Base-by-base conservation (phyloP, 306 rosid species). In the Datisca glomerata region DNA sequence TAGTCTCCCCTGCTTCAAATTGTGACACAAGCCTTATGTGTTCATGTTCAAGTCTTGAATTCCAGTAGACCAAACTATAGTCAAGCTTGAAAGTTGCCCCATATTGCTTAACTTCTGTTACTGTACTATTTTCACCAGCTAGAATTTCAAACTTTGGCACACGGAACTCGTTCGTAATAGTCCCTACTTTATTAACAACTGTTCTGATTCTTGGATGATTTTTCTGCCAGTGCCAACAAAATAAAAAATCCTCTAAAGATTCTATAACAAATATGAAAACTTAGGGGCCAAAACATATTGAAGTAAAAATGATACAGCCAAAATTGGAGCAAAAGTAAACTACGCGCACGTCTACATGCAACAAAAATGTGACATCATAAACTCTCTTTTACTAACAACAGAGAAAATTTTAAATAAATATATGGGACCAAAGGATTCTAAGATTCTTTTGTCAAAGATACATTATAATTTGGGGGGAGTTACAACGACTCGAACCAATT, bases 31-130 rank as follows among this genome's bases (percentile, higher is more conserved):
- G 53, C 61, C 95, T 70, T 54, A 35, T 70, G 68, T 89, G 97
- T 64, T 89, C 97, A 61, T 83, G 93, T 65, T 89, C 97, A 69
- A 89, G 70, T 63, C 97, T 83, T 29, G 97, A 83, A 72, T 83
- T 89, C 97, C 97, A 89, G 55, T 83, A 89, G 50, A 89, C 97
- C 71, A 77, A 69, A 42, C 97, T 53, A 57, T 80, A 89, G 64
- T 89, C 97, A 51, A 89, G 91, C 91, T 63, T 77, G 55, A 83
- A 89, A 52, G 75, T 77, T 20, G 91, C 85, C 8, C 93, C 86
- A 55, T 89, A 83, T 61, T 89, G 97, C 74, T 89, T 89, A 69
- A 89, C 93, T 70, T 80, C 95, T 48, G 97, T 89, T 42, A 74
- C 57, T 91, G 74, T 77, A 64, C 68, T 69, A 58, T 64, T 50